Conservation (phyloP, 2,329 filamentous ascomycete species). For the Rhexocercosporidium sp. region DNA sequence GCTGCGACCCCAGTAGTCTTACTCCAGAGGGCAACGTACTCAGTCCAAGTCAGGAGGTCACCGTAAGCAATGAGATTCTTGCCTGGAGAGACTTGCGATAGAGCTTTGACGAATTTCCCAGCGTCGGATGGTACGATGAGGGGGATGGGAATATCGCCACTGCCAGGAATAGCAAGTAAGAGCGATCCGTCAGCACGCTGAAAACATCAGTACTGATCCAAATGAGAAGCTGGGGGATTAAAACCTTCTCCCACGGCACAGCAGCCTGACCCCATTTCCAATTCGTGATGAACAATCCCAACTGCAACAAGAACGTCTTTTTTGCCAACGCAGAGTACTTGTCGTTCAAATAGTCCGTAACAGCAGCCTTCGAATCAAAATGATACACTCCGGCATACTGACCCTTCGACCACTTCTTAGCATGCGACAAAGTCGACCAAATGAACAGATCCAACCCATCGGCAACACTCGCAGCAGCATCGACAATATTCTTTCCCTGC, state of each 20-base stretch:
- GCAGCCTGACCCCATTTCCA: conserved; percentile 30
- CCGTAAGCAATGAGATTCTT: conserved; percentile 32
- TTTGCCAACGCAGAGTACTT: conserved; percentile 36
- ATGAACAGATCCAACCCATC: conserved; percentile 40
- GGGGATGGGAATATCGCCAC: conserved; percentile 28
- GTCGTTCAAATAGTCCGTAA: conserved; percentile 37
- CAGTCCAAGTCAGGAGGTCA: conserved; percentile 25
- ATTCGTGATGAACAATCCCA: conserved; percentile 44
- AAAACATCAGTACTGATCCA: not conserved
- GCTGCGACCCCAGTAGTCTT: conserved; percentile 22
- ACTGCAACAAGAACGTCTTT: conserved; percentile 43
- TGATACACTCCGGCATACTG: conserved; percentile 46
- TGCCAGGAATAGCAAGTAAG: conserved; percentile 19
- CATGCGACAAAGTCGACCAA: conserved; percentile 44
- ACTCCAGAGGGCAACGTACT: conserved; percentile 31
- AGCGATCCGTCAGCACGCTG: conserved; percentile 28
- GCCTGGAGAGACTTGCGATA: conserved; percentile 35
- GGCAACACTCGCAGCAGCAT: conserved; percentile 47
- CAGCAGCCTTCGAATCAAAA: conserved; percentile 45
- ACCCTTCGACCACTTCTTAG: conserved; percentile 44
- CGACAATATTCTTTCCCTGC: conserved; percentile 60
- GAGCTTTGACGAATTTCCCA: conserved; percentile 40
- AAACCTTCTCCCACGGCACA: conserved; percentile 28
- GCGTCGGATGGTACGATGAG: conserved; percentile 38
- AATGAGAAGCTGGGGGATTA: not conserved